Conservation (phyloP, 2,329 filamentous ascomycete species). For the Raffaelea arxii region DNA sequence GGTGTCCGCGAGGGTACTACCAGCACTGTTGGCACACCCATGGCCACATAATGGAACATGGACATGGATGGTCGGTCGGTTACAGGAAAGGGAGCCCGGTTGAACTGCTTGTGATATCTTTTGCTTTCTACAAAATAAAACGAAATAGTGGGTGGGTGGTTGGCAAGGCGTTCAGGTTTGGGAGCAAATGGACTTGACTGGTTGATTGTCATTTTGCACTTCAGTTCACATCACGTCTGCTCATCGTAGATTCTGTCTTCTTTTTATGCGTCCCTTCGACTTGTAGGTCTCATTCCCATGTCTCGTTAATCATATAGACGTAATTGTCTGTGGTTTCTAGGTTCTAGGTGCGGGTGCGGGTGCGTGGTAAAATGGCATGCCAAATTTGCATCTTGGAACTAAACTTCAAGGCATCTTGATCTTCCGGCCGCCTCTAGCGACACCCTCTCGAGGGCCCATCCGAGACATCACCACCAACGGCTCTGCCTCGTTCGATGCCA, state of each 20-base stretch:
- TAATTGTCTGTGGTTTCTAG: too few species aligned
- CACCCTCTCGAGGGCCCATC: conserved; percentile 22
- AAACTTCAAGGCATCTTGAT: conserved; percentile 20
- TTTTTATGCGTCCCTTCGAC: not conserved
- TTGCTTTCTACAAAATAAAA: too few species aligned
- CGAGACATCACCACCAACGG: conserved; percentile 87
- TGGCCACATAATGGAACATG: not conserved
- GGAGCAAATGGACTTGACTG: too few species aligned
- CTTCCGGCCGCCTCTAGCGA: conserved; percentile 35
- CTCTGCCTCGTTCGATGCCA: conserved; percentile 66
- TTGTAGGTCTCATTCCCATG: too few species aligned
- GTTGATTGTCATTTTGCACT: too few species aligned
- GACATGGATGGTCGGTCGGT: too few species aligned
- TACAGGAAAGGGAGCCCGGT: too few species aligned
- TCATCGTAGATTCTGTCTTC: not conserved
- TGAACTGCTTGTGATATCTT: too few species aligned
- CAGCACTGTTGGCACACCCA: conserved; percentile 50
- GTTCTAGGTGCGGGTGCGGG: conserved; percentile 1
- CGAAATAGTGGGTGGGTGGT: too few species aligned
- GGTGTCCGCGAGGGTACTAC: conserved; percentile 44
- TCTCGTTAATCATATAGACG: too few species aligned
- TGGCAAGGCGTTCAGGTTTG: too few species aligned
- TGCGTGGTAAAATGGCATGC: not conserved
- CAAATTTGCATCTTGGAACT: not conserved
- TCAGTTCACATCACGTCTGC: too few species aligned